These are phyloP conservation scores for Capsicum chinense DNA, from an alignment of 257 asterid species.

Conservation along the genomic window DNA sequence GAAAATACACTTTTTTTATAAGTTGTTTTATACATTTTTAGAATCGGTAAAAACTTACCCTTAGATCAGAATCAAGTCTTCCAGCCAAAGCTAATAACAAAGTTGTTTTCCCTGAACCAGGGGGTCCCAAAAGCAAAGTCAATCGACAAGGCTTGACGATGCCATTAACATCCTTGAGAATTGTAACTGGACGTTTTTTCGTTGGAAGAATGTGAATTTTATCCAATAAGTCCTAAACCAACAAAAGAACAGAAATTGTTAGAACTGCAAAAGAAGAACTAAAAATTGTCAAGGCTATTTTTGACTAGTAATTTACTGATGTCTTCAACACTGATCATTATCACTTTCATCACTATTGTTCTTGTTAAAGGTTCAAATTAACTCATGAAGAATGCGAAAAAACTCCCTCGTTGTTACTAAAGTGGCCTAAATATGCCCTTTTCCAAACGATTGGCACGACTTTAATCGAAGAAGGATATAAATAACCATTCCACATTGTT, in stretches of 20 bases:
- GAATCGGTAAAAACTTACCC: conserved; percentile 37
- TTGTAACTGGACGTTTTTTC: conserved; percentile 51
- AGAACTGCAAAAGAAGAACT: too few relatives aligned
- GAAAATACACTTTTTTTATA: neutral
- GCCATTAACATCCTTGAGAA: conserved; percentile 66
- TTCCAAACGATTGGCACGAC: neutral
- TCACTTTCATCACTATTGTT: neutral
- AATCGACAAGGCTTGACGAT: conserved; percentile 65
- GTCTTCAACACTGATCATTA: neutral
- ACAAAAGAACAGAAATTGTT: neutral
- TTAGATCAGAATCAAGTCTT: conserved; percentile 56
- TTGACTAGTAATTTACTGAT: neutral
- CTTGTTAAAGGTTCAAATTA: neutral
- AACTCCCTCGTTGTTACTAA: too few relatives aligned
- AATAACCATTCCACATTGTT: neutral
- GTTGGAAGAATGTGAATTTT: conserved; percentile 50
- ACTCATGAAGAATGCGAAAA: neutral
- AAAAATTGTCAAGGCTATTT: too few relatives aligned
- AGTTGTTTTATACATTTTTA: neutral
- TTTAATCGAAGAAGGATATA: neutral
- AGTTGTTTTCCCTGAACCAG: conserved; percentile 72
- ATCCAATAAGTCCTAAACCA: conserved; percentile 31
- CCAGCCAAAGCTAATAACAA: conserved; percentile 73
- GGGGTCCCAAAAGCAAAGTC: conserved; percentile 78
- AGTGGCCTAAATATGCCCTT: neutral